phyloP scores from a whole-genome alignment of 73 alveolate genomes.

The Paraurostyla sp. region DNA sequence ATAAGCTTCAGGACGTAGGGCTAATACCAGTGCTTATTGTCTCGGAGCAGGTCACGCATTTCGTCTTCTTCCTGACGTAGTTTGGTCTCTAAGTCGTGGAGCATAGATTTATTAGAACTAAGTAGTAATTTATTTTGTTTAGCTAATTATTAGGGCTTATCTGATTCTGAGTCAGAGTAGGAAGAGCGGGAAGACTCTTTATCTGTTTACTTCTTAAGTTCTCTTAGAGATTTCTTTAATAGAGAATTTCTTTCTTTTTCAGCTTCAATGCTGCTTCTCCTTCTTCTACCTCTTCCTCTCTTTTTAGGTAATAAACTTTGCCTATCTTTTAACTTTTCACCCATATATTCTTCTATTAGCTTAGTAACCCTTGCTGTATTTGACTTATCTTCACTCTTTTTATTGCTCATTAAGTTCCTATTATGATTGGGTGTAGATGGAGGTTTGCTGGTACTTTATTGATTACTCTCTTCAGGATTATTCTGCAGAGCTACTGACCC shows the following conservation, averaged over 20 bases:
- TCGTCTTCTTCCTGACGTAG: constrained; percentile 41
- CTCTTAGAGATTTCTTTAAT: background rate
- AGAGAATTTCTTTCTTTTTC: background rate
- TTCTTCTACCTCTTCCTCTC: constrained; percentile 32
- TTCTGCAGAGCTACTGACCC: background rate
- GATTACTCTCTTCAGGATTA: background rate
- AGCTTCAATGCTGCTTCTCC: constrained; percentile 28
- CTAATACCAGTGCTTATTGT: constrained; percentile 7
- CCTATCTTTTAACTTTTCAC: background rate
- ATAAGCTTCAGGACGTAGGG: background rate
- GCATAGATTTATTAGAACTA: background rate
- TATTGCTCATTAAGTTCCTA: background rate
- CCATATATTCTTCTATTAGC: constrained; percentile 28
- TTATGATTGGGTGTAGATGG: background rate
- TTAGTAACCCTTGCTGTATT: background rate
- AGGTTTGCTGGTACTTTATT: background rate
- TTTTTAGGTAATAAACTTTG: background rate
- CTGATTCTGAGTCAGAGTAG: too few relatives aligned
- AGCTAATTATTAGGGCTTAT: constrained; percentile 34
- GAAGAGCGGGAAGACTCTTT: too few relatives aligned
- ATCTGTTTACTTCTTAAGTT: background rate
- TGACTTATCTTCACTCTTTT: background rate
- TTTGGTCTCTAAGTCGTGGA: background rate
- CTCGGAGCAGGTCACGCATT: constrained; percentile 11
- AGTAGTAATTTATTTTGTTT: background rate